A percentile compares a stretch with the other conserved stretches of the same genome.
Conservation (phyloP, 1,284 basidiomycete species). For the Leccinum solheimii region DNA sequence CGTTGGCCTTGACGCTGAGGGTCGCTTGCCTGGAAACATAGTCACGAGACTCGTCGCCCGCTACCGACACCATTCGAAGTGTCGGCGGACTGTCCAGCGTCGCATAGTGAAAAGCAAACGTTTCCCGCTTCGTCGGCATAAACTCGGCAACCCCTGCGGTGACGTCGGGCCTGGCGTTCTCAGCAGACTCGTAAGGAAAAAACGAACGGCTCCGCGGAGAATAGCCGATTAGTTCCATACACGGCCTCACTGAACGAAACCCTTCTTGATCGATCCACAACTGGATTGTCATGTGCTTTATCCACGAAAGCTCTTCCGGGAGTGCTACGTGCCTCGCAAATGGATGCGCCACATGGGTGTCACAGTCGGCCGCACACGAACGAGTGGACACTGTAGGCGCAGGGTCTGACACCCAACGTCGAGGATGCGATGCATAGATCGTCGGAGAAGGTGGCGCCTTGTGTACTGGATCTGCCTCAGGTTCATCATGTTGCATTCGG, state of each 20-base stretch:
- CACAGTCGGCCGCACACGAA: slow-evolving; percentile 2
- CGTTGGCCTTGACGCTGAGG: slow-evolving; percentile 63
- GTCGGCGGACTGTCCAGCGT: slow-evolving; percentile 67
- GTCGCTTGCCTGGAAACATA: slow-evolving; percentile 71
- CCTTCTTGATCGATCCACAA: slow-evolving; percentile 81
- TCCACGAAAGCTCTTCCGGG: slow-evolving; percentile 48
- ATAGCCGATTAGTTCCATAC: slow-evolving; percentile 59
- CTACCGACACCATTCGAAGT: slow-evolving; percentile 63
- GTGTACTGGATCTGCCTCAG: slow-evolving; percentile 11
- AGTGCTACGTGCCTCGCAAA: slow-evolving; percentile 27
- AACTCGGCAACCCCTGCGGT: slow-evolving; percentile 57
- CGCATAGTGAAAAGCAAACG: slow-evolving; percentile 69
- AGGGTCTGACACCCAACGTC: slow-evolving; percentile 16
- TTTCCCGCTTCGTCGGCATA: slow-evolving; percentile 54
- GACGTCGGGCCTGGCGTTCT: slow-evolving; percentile 26
- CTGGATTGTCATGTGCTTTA: slow-evolving; percentile 55
- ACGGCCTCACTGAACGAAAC: slow-evolving; percentile 59
- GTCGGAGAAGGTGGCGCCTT: slow-evolving; percentile 6
- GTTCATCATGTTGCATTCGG: slow-evolving; percentile 21
- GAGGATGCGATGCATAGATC: slow-evolving; percentile 2
- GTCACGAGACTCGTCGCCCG: slow-evolving; percentile 65
- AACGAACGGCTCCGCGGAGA: slow-evolving; percentile 38
- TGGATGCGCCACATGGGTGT: slow-evolving; percentile 8
- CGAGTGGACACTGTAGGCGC: slow-evolving; percentile 1
- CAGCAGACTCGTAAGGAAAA: slow-evolving; percentile 30